phyloP scores from a whole-genome alignment of 2,329 filamentous ascomycete species.

The Magnaporthiopsis incrustans region DNA sequence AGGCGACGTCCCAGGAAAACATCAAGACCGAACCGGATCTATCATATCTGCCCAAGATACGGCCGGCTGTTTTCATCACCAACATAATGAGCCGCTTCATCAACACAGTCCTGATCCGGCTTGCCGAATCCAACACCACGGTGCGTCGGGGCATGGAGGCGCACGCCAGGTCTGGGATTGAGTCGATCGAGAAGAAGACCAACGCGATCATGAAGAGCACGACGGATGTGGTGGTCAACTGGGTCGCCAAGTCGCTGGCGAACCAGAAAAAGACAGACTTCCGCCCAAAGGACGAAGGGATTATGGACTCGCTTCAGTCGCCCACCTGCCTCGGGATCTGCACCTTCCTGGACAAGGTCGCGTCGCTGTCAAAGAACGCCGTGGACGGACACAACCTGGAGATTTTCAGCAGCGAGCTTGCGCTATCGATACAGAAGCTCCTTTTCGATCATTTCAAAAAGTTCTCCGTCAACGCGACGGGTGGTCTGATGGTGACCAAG shows the following conservation, averaged over 20 bases:
- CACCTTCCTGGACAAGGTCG: conserved; percentile 66
- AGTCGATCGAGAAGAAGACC: conserved; percentile 78
- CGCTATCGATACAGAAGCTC: conserved; percentile 65
- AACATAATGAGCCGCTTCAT: conserved; percentile 92
- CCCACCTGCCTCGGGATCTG: conserved; percentile 75
- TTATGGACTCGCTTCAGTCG: conserved; percentile 73
- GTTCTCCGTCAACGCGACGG: conserved; percentile 86
- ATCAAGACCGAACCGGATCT: conserved; percentile 82
- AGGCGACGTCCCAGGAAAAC: conserved; percentile 68
- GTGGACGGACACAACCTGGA: conserved; percentile 80
- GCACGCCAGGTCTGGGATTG: conserved; percentile 63
- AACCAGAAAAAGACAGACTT: conserved; percentile 86
- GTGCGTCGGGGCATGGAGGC: conserved; percentile 86
- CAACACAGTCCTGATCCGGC: conserved; percentile 78
- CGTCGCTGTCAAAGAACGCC: conserved; percentile 54
- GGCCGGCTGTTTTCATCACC: conserved; percentile 77
- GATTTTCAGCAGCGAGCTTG: conserved; percentile 76
- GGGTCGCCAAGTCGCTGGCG: conserved; percentile 63
- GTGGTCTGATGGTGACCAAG: conserved; percentile 90
- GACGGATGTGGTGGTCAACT: conserved; percentile 63
- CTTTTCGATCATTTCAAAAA: conserved; percentile 92
- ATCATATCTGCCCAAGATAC: conserved; percentile 69
- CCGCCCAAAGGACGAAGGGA: conserved; percentile 62
- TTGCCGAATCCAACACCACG: conserved; percentile 83
- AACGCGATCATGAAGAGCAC: conserved; percentile 50